phyloP scores from a whole-genome alignment of 139 green algal species.

The Yamagishiella unicocca region DNA sequence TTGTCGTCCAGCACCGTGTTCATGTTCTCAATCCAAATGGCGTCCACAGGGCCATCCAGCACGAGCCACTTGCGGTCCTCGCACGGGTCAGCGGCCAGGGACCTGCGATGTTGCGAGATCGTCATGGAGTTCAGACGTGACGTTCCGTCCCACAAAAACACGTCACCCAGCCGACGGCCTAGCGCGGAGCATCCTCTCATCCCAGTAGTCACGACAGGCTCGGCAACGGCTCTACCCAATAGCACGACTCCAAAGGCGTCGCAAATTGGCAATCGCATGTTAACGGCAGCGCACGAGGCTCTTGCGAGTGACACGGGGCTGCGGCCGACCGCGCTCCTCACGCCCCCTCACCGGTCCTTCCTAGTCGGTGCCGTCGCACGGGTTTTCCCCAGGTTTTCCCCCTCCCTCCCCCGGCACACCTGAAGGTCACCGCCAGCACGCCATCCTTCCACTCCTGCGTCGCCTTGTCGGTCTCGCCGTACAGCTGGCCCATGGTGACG shows the following conservation, averaged over 20 bases:
- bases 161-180: too few species aligned
- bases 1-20: constrained; percentile 94
- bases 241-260: too few species aligned
- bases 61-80: constrained; percentile 78
- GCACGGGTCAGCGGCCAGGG: constrained; percentile 62
- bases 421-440: constrained; percentile 77
- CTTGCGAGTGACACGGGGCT: too few species aligned
- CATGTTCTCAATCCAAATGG: constrained; percentile 93
- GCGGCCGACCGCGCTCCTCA: neutral
- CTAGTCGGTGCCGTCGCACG: too few species aligned
- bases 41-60: constrained; percentile 86
- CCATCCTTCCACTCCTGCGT: constrained; percentile 87
- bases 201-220: too few species aligned
- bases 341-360: neutral
- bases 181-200: too few species aligned
- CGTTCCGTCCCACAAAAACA: neutral
- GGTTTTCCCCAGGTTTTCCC: too few species aligned
- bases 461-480: constrained; percentile 74
- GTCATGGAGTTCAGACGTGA: neutral
- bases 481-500: constrained; percentile 90
- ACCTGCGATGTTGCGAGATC: neutral
- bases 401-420: too few species aligned
- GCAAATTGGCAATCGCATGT: too few species aligned
- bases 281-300: too few species aligned
- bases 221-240: too few species aligned